Evolutionary conservation across 768 basidiomycete species (phyloP).

Genomic region (Sporobolomyces pararoseus): DNA sequence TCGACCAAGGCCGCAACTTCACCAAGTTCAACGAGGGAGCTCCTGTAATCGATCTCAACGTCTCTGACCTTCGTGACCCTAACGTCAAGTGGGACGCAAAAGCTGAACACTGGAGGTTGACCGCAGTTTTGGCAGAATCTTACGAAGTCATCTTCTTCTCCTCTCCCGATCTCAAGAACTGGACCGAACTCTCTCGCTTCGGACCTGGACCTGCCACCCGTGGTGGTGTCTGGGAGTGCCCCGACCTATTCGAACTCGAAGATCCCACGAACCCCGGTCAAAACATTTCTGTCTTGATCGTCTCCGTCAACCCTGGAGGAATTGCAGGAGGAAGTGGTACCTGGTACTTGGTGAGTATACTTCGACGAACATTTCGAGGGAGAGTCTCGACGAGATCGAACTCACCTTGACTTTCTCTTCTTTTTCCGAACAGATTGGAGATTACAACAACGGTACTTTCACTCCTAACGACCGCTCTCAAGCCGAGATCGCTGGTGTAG

Average conservation of each 20-base stretch:
- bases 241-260: not conserved
- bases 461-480: slow-evolving; percentile 37
- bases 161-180: slow-evolving; percentile 43
- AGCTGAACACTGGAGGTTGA: slow-evolving; percentile 46
- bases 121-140: slow-evolving; percentile 42
- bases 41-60: slow-evolving; percentile 44
- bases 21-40: slow-evolving; percentile 40
- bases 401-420: slow-evolving; percentile 42
- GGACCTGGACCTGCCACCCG: slow-evolving; percentile 9
- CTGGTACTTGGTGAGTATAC: not conserved
- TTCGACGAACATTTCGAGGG: slow-evolving; percentile 10
- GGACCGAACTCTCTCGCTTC: slow-evolving; percentile 41
- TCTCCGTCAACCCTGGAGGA: slow-evolving; percentile 6
- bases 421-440: slow-evolving; percentile 44
- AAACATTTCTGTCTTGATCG: slow-evolving; percentile 33
- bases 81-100: slow-evolving; percentile 45
- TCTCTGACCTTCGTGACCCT: slow-evolving; percentile 47
- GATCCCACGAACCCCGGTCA: slow-evolving; percentile 36
- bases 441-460: slow-evolving; percentile 46
- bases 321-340: not conserved
- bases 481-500: slow-evolving; percentile 12
- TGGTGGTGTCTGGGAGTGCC: slow-evolving; percentile 14
- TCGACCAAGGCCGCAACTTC: slow-evolving; percentile 46
- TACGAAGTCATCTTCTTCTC: slow-evolving; percentile 46
- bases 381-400: slow-evolving; percentile 29